Percentiles rank a stretch among this genome's conserved stretches.
Conservation (phyloP, 169 alveolate genomes). For the Babesia caballi region DNA sequence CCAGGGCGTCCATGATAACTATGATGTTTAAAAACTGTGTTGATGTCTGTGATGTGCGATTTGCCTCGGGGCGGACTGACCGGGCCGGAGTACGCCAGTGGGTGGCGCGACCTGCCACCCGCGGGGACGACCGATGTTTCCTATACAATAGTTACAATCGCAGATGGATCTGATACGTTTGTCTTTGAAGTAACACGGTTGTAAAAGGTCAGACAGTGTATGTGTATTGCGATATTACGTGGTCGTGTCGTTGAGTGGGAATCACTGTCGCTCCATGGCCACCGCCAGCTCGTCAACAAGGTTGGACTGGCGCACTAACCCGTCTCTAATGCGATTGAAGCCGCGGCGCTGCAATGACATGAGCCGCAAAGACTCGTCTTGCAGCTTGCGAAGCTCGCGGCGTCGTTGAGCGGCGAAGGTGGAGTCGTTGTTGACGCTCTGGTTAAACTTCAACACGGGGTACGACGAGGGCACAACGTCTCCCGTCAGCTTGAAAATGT, state of each 20-base stretch:
- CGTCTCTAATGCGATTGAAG: slow-evolving; percentile 19
- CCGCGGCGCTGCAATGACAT: slow-evolving; percentile 34
- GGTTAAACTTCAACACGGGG: slow-evolving; percentile 58
- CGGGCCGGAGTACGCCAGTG: too few relatives aligned
- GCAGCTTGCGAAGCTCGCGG: slow-evolving; percentile 25
- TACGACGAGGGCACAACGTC: slow-evolving; percentile 57
- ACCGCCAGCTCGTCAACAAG: slow-evolving; percentile 49
- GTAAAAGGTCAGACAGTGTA: too few relatives aligned
- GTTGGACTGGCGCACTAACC: slow-evolving; percentile 5
- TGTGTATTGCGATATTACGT: too few relatives aligned
- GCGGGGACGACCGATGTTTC: background rate
- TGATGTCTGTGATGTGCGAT: background rate
- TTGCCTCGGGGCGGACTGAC: background rate
- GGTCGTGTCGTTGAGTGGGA: too few relatives aligned
- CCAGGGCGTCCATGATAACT: slow-evolving; percentile 42
- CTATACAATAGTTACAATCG: background rate
- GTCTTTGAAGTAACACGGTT: too few relatives aligned
- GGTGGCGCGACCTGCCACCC: too few relatives aligned
- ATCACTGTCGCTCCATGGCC: slow-evolving; percentile 43
- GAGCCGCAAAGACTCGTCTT: slow-evolving; percentile 30
- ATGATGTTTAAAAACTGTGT: background rate
- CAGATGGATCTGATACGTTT: background rate
- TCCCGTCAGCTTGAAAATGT: slow-evolving; percentile 32
- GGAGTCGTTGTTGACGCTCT: slow-evolving; percentile 54
- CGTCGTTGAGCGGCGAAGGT: slow-evolving; percentile 18